Percentiles rank a stretch among this genome's conserved stretches.
phyloP scores from a whole-genome alignment of 1,284 basidiomycete genomes.

The Megacollybia platyphylla region DNA sequence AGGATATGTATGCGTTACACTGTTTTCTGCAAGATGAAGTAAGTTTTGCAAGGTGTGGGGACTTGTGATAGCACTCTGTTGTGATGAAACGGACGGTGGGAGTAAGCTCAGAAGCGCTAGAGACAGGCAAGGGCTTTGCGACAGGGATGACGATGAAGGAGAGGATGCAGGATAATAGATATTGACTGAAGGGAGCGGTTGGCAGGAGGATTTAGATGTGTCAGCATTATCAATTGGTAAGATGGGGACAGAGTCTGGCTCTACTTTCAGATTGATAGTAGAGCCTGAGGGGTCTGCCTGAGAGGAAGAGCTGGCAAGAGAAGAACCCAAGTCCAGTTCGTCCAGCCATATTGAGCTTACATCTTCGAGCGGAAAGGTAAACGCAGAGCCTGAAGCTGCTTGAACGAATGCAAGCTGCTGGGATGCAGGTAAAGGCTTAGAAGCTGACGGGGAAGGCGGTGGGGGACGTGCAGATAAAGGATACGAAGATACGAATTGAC shows the following conservation, averaged over 20 bases:
- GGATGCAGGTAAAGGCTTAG: conserved; percentile 9
- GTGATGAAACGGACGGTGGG: conserved; percentile 3
- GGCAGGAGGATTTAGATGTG: conserved; percentile 2
- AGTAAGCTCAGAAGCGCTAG: conserved; percentile 5
- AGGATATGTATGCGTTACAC: conserved; percentile 7
- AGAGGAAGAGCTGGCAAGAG: conserved; percentile 6
- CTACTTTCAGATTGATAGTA: conserved; percentile 27
- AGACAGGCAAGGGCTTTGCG: conserved; percentile 2
- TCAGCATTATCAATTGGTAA: conserved; percentile 8
- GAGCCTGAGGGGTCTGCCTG: not conserved
- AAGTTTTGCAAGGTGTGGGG: conserved; percentile 2
- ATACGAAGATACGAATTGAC: conserved; percentile 23
- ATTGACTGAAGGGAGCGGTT: conserved; percentile 4
- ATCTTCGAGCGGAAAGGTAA: conserved; percentile 42
- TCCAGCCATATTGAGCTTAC: conserved; percentile 47
- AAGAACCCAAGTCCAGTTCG: conserved; percentile 25
- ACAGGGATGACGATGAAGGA: not conserved
- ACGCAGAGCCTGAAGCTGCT: conserved; percentile 18
- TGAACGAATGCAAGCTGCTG: conserved; percentile 14
- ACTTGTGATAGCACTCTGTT: not conserved
- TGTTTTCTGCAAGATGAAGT: conserved; percentile 7
- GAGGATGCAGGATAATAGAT: conserved; percentile 3
- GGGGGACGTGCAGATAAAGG: conserved; percentile 20
- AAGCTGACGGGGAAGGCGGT: conserved; percentile 9
- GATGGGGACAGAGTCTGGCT: conserved; percentile 23